A percentile compares a stretch with the other conserved stretches of the same genome.
Conservation (phyloP, 139 green algal genomes). For the Mesotaenium endlicherianum region DNA sequence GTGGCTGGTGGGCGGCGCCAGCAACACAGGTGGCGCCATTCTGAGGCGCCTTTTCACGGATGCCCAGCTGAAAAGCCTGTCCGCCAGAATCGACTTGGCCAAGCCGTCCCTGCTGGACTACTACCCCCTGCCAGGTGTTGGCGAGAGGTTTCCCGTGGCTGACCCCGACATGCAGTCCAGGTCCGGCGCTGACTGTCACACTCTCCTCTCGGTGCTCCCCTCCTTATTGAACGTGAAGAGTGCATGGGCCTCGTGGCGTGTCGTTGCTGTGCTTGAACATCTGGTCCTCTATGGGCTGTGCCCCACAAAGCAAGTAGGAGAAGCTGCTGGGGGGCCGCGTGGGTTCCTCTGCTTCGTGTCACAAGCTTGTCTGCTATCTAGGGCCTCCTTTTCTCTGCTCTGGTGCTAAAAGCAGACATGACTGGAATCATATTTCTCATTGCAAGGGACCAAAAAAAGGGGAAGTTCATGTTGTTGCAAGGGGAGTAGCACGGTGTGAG, state of each 20-base stretch:
- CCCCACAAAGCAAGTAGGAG: background rate
- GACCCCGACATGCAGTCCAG: slow-evolving; percentile 63
- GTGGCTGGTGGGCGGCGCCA: slow-evolving; percentile 85
- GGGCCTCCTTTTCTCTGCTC: too few species aligned
- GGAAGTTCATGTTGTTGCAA: too few species aligned
- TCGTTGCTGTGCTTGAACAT: background rate
- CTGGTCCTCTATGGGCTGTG: background rate
- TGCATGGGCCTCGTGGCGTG: too few species aligned
- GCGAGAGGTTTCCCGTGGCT: slow-evolving; percentile 86
- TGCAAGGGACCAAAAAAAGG: too few species aligned
- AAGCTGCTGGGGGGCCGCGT: background rate
- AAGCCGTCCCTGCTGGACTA: slow-evolving; percentile 69
- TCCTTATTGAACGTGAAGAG: background rate
- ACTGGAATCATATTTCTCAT: too few species aligned
- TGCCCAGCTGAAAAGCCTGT: slow-evolving; percentile 72
- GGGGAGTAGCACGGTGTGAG: too few species aligned
- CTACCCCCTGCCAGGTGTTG: slow-evolving; percentile 74
- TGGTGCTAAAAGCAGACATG: too few species aligned
- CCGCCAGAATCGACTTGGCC: slow-evolving; percentile 52
- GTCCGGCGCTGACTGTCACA: too few species aligned
- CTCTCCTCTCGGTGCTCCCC: background rate
- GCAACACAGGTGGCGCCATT: slow-evolving; percentile 86
- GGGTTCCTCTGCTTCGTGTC: background rate
- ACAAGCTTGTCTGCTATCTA: background rate
- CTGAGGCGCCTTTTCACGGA: slow-evolving; percentile 78